Conservation (phyloP, 768 basidiomycete genomes). For the Mycena kentingensis region DNA sequence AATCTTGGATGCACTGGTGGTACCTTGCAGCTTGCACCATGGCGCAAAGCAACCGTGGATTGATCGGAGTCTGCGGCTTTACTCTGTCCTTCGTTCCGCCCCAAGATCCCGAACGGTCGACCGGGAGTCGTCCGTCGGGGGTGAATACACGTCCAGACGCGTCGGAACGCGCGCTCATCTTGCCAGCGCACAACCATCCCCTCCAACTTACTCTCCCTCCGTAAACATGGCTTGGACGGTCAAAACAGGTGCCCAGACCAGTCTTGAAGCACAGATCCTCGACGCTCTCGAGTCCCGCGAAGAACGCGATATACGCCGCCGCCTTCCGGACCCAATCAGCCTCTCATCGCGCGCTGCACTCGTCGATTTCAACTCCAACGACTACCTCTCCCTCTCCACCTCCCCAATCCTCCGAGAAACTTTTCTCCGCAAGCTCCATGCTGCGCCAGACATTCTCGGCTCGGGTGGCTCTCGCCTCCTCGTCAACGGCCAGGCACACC, state of each 20-base stretch:
- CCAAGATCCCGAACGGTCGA: too few species aligned
- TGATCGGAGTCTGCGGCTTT: too few species aligned
- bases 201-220: too few species aligned
- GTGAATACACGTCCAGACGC: too few species aligned
- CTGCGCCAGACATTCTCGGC: slow-evolving; percentile 67
- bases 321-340: slow-evolving; percentile 58
- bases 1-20: too few species aligned
- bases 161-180: too few species aligned
- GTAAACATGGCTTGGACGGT: slow-evolving; percentile 5
- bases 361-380: slow-evolving; percentile 85
- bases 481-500: slow-evolving; percentile 73
- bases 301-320: slow-evolving; percentile 65
- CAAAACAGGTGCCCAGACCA: slow-evolving; percentile 14
- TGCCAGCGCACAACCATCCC: too few species aligned
- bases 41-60: too few species aligned
- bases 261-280: slow-evolving; percentile 41
- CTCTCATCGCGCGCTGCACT: slow-evolving; percentile 37
- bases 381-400: slow-evolving; percentile 82
- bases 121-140: too few species aligned
- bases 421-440: slow-evolving; percentile 57
- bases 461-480: slow-evolving; percentile 88
- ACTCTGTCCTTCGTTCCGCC: too few species aligned
- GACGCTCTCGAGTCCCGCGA: slow-evolving; percentile 66
- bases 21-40: too few species aligned
- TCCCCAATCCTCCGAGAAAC: slow-evolving; percentile 55